Conservation (phyloP, 148 eudicot genomes). For the Chenopodium album region DNA sequence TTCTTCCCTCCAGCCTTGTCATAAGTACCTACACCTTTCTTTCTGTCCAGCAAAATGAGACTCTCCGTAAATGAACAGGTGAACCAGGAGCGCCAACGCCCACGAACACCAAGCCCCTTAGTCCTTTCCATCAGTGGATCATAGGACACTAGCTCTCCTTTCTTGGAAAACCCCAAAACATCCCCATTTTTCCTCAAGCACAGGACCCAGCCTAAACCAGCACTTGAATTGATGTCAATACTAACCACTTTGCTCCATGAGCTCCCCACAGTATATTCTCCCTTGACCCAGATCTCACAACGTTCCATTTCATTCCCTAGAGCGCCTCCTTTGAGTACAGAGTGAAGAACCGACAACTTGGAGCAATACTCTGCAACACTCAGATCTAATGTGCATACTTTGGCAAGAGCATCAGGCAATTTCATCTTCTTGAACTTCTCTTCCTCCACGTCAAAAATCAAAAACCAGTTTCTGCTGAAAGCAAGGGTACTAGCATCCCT, state of each 20-base stretch:
- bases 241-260: neutral
- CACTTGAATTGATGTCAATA: neutral
- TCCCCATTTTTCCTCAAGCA: conserved; percentile 20
- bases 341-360: neutral
- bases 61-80: conserved; percentile 13
- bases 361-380: neutral
- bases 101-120: neutral
- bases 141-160: conserved; percentile 21
- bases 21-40: conserved; percentile 17
- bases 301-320: neutral
- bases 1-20: neutral
- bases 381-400: neutral
- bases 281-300: neutral
- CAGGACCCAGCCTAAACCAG: conserved; percentile 16
- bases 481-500: neutral
- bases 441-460: conserved; percentile 15
- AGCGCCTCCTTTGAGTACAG: conserved; percentile 1
- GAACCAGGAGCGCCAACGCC: conserved; percentile 19
- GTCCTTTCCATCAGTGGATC: neutral
- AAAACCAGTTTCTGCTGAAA: conserved; percentile 3
- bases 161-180: conserved; percentile 5
- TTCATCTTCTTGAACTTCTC: conserved; percentile 17
- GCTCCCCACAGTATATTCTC: neutral
- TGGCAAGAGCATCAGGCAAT: conserved; percentile 5
- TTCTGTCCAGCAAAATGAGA: conserved; percentile 20